Evolutionary conservation across 2,329 filamentous ascomycete genomes (phyloP).

Genomic region (Fusarium sp.): DNA sequence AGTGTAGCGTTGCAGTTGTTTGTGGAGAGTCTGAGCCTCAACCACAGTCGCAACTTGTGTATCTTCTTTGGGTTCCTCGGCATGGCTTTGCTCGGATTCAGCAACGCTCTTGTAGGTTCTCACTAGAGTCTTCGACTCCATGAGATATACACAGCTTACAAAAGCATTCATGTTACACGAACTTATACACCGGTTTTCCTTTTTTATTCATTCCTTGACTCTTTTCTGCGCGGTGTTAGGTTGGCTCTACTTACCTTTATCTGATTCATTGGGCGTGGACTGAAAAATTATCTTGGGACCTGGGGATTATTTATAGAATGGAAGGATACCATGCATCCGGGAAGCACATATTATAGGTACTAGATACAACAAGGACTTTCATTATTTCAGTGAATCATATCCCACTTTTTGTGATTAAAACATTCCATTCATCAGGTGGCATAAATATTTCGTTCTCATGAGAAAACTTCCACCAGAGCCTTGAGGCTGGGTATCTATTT

Average conservation of each 20-base stretch:
- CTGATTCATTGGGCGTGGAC: background rate
- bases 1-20: constrained; percentile 92
- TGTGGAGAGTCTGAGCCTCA: constrained; percentile 84
- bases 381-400: background rate
- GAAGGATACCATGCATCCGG: constrained; percentile 8
- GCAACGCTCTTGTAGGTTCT: constrained; percentile 81
- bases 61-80: constrained; percentile 85
- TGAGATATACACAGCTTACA: background rate
- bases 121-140: constrained; percentile 48
- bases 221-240: constrained; percentile 34
- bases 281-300: constrained; percentile 11
- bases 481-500: constrained; percentile 42
- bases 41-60: constrained; percentile 81
- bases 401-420: constrained; percentile 14
- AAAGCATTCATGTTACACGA: background rate
- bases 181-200: background rate
- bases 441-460: background rate
- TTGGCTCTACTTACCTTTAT: background rate
- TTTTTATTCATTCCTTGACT: background rate
- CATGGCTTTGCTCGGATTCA: constrained; percentile 88
- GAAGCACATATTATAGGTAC: background rate
- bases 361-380: background rate
- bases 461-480: constrained; percentile 19
- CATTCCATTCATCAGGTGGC: constrained; percentile 24
- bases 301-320: constrained; percentile 36